phyloP scores from a whole-genome alignment of 2,329 filamentous ascomycete species.

The Stromatinia cepivora region DNA sequence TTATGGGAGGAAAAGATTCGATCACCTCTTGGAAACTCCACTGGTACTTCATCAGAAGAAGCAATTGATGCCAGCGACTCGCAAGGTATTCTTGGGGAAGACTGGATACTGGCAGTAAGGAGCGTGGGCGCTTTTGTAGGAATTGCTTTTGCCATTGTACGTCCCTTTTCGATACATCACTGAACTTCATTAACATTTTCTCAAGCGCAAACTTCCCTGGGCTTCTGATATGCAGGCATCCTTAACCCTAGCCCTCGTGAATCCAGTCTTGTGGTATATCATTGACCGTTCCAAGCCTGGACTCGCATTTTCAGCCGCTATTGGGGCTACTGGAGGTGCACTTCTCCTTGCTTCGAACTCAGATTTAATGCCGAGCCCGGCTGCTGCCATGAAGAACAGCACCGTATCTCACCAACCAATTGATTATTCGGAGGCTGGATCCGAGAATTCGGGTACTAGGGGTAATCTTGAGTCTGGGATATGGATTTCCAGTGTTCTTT shows the following conservation, averaged over 20 bases:
- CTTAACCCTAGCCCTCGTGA: conserved; percentile 82
- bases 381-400: conserved; percentile 37
- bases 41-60: conserved; percentile 27
- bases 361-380: conserved; percentile 71
- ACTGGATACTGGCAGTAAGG: conserved; percentile 74
- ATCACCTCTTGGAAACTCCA: not conserved
- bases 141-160: conserved; percentile 79
- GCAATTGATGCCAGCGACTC: conserved; percentile 31
- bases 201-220: conserved; percentile 85
- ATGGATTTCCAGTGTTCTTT: conserved; percentile 91
- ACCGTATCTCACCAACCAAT: conserved; percentile 25
- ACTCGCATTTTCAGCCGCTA: conserved; percentile 72
- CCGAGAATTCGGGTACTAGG: conserved; percentile 58
- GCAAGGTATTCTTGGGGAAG: conserved; percentile 50
- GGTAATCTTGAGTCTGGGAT: conserved; percentile 71
- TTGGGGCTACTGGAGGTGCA: conserved; percentile 73
- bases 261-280: conserved; percentile 93
- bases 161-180: conserved; percentile 43
- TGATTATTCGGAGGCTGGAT: conserved; percentile 21
- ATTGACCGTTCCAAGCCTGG: conserved; percentile 88
- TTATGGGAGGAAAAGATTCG: conserved; percentile 59
- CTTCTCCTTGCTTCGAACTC: conserved; percentile 75
- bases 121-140: conserved; percentile 71
- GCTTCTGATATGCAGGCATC: conserved; percentile 92
- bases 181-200: conserved; percentile 26